phyloP scores from a whole-genome alignment of 1,284 basidiomycete species.

The Austroboletus niveus region DNA sequence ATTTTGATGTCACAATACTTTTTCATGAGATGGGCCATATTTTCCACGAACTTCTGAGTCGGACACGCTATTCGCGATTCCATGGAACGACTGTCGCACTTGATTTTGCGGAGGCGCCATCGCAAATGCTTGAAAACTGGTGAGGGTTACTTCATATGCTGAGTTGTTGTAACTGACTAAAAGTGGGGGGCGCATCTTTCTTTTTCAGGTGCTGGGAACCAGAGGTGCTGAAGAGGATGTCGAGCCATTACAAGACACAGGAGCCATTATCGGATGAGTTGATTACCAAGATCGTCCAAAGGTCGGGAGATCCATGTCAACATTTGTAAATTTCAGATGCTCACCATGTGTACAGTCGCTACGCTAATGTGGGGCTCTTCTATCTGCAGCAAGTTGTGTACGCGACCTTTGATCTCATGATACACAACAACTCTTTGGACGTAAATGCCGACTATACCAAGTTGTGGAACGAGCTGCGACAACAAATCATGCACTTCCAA shows the following conservation, averaged over 20 bases:
- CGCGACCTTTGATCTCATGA: constrained; percentile 72
- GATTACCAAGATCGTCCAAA: constrained; percentile 77
- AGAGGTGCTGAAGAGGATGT: constrained; percentile 65
- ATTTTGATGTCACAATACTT: constrained; percentile 77
- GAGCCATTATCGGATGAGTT: constrained; percentile 63
- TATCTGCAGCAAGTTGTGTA: constrained; percentile 76
- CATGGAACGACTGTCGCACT: constrained; percentile 76
- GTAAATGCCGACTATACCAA: constrained; percentile 59
- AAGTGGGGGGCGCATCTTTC: too few relatives aligned
- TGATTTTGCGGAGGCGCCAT: constrained; percentile 86
- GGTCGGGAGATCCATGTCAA: constrained; percentile 18
- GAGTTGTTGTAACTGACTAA: too few relatives aligned
- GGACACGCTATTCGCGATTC: constrained; percentile 73
- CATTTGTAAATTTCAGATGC: too few relatives aligned
- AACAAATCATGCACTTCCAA: constrained; percentile 67
- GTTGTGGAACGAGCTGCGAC: constrained; percentile 71
- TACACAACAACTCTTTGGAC: constrained; percentile 64
- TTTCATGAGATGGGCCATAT: constrained; percentile 88
- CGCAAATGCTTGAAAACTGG: constrained; percentile 92
- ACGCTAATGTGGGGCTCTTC: constrained; percentile 77
- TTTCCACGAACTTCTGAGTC: constrained; percentile 77
- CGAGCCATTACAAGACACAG: constrained; percentile 72
- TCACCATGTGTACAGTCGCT: constrained; percentile 43
- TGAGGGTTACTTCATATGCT: constrained; percentile 16
- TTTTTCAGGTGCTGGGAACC: constrained; percentile 71